Evolutionary conservation across 306 rosid genomes (phyloP), one percentile per base, ranked within the genome.

Genomic region (Cucumis hystrix): DNA sequence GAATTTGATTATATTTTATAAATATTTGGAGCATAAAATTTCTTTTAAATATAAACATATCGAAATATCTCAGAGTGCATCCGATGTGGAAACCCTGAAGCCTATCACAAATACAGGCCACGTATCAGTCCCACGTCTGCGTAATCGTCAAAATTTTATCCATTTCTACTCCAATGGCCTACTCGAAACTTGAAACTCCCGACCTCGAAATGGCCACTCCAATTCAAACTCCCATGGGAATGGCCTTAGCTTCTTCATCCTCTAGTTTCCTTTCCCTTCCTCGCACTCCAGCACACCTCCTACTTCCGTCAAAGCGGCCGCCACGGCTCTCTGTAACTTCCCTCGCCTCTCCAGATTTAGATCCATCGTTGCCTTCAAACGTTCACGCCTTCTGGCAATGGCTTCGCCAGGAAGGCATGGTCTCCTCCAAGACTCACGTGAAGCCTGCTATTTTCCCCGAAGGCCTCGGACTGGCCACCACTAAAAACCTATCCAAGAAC

Each of bases 331-430:
- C 83, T 1, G 77, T 67, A 2, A 79, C 79, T 13, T 81, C 90
- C 55, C 70, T 81, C 43, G 80, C 82, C 40, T 82, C 91, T 45
- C 20, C 83, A 16, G 90, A 86, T 59, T 84, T 87, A 6, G 92
- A 92, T 33, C 79, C 90, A 41, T 81, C 96, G 51, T 52, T 91
- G 41, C 79, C 96, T 17, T 86, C 87, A 12, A 86, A 82, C 35
- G 87, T 95, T 58, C 87, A 82, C 63, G 83, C 87, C 76, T 92
- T 95, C 91, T 95, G 97, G 98, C 79, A 85, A 60, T 95, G 98
- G 97, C 87, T 95, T 43, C 79, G 77, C 28, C 88, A 91, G 28
- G 98, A 95, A 76, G 97, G 98, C 33, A 87, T 95, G 10, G 78
- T 95, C 78, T 84, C 97, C 7, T 5, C 70, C 13, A 95, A 92